Percentiles rank a stretch among this genome's conserved stretches.
These are phyloP conservation scores for Tetrapisispora iriomotensis DNA, from an alignment of 805 yeast species.

Conservation along the genomic window DNA sequence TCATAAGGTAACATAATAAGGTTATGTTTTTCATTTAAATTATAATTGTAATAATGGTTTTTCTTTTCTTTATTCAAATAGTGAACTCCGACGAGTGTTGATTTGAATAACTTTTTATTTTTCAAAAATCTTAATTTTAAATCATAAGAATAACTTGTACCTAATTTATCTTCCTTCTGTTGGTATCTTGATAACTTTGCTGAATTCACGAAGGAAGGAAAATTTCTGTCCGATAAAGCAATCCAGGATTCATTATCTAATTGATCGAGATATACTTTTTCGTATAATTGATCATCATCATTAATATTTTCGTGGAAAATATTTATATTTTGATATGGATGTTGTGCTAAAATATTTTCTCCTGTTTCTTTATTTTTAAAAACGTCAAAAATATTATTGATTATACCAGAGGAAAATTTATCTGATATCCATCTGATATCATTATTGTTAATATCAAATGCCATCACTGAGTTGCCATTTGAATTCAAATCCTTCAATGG, in stretches of 20 bases:
- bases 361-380: conserved; percentile 27
- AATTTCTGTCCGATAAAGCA: conserved; percentile 69
- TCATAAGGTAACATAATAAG: conserved; percentile 3
- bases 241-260: conserved; percentile 65
- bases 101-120: conserved; percentile 32
- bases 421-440: conserved; percentile 69
- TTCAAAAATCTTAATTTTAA: conserved; percentile 15
- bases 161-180: conserved; percentile 2
- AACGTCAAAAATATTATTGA: conserved; percentile 74
- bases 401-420: conserved; percentile 53
- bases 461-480: conserved; percentile 60
- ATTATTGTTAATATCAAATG: conserved; percentile 58
- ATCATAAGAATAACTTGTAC: not conserved
- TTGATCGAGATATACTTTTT: conserved; percentile 53
- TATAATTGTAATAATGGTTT: conserved; percentile 5
- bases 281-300: conserved; percentile 10
- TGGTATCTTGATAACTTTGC: conserved; percentile 65
- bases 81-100: conserved; percentile 45
- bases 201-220: conserved; percentile 71
- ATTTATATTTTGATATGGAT: conserved; percentile 43
- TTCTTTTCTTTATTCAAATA: conserved; percentile 6
- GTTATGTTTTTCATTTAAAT: conserved; percentile 2
- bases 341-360: conserved; percentile 51
- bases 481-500: conserved; percentile 47
- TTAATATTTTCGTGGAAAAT: not conserved